Conservation (phyloP, 2,329 filamentous ascomycete species). For the Trichophyton schoenleinii region DNA sequence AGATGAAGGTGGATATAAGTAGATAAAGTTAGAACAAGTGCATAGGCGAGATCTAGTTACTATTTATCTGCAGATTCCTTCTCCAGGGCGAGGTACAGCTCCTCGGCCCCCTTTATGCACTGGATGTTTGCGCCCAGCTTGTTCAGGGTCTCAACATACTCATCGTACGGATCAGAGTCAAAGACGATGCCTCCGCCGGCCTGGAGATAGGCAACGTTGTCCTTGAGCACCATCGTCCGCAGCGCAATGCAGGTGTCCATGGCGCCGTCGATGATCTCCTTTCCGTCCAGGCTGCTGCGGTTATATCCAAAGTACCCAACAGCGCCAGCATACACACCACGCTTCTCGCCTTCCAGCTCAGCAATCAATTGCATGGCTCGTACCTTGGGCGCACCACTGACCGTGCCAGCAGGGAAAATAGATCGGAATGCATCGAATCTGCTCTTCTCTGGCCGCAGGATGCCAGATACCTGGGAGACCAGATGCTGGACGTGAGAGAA, state of each 20-base stretch:
- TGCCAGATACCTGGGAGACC: constrained; percentile 85
- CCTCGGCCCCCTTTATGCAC: constrained; percentile 74
- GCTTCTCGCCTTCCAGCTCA: constrained; percentile 85
- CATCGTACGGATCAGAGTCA: constrained; percentile 79
- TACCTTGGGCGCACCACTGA: constrained; percentile 90
- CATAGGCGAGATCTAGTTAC: neutral
- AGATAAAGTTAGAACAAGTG: neutral
- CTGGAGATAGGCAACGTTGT: constrained; percentile 83
- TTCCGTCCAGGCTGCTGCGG: constrained; percentile 52
- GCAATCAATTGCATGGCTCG: constrained; percentile 94
- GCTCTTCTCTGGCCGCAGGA: constrained; percentile 70
- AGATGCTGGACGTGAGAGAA: constrained; percentile 98
- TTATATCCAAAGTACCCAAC: constrained; percentile 94
- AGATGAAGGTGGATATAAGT: neutral
- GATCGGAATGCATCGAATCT: constrained; percentile 91
- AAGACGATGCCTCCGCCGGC: constrained; percentile 80
- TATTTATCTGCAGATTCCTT: constrained; percentile 14
- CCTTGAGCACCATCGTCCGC: constrained; percentile 88
- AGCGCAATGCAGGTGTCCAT: constrained; percentile 83
- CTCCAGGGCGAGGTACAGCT: constrained; percentile 43
- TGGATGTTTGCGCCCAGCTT: constrained; percentile 84
- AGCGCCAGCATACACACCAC: constrained; percentile 88
- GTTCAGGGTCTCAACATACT: constrained; percentile 95
- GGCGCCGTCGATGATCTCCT: constrained; percentile 55
- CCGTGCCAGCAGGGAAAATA: constrained; percentile 94